Evolutionary conservation across 495 filamentous ascomycete species (phyloP), one percentile per base, ranked within the genome.

Genomic region (Aspergillus baeticus): DNA sequence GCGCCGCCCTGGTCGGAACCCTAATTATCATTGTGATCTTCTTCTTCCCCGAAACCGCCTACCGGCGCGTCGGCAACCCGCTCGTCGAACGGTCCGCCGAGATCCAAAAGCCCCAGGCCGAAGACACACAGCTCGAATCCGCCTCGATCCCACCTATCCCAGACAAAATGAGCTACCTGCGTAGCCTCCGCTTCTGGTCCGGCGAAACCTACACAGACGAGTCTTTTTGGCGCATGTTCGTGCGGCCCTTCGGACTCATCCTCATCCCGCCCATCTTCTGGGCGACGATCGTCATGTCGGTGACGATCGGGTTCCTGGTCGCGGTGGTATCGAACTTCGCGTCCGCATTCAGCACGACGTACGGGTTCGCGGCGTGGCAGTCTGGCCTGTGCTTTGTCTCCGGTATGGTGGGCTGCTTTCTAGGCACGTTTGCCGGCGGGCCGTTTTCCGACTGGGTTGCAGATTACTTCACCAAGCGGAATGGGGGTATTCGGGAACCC

Each of bases 31-130:
- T 82, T 8, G 73, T 74, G 7, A 61, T 81, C 54, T 74, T 79
- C 47, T 75, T 74, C n/a, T 80, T 83, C 43, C 81, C 81, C 5
- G 81, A 84, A 62, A 84, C 80, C 1, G 68, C 67, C 7, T 82
- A 57, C 67, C 62, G 61, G 57, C 51, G 51, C 20, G 23, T 43
- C 21, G 14, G 14, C 7, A 39, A 23, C 18, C 22, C 29, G 3
- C 21, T 18, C n/a, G 51, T 17, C 8, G 38, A 29, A 29, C 26
- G 26, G 4, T 29, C 26, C 26, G 26, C 26, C 26, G 26, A 29
- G 3, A 8, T 29, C 4, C 26, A 29, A 29, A 29, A 29, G 26
- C 4, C 3, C 3, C 26, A 3, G 8, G 3, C 26, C 10, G 26
- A 42, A 37, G 51, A 56, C 8, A 60, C 51, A 34, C 17, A 29